These are phyloP conservation scores for Eucalyptus regnans DNA, from an alignment of 345 rosid species.

Conservation along the genomic window DNA sequence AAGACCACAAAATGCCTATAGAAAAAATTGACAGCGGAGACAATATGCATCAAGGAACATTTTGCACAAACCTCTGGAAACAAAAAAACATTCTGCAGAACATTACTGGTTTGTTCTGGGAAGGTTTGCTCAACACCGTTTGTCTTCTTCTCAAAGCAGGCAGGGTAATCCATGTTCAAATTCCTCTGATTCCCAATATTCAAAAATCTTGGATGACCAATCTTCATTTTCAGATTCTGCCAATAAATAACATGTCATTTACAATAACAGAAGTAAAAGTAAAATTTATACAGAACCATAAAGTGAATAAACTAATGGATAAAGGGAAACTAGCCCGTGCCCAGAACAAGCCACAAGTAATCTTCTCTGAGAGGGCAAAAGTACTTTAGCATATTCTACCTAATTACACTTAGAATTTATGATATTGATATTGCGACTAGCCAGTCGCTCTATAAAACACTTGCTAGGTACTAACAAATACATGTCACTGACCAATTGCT, in stretches of 20 bases:
- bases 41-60: not conserved
- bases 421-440: not conserved
- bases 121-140: slow-evolving; percentile 10
- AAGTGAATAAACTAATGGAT: not conserved
- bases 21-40: not conserved
- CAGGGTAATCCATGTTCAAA: slow-evolving; percentile 40
- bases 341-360: not conserved
- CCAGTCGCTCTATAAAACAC: not conserved
- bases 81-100: slow-evolving; percentile 29
- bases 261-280: not conserved
- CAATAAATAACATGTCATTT: not conserved
- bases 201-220: slow-evolving; percentile 72
- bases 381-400: not conserved
- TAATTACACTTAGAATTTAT: not conserved
- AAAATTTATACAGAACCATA: not conserved
- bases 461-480: not conserved
- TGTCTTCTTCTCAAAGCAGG: slow-evolving; percentile 51
- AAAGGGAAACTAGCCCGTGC: not conserved
- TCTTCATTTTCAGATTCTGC: slow-evolving; percentile 96
- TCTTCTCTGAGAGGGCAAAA: not conserved
- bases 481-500: not conserved
- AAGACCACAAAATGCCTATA: not conserved
- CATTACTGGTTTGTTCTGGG: slow-evolving; percentile 10
- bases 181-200: slow-evolving; percentile 40
- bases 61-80: slow-evolving; percentile 73